Evolutionary conservation across 2,329 filamentous ascomycete species (phyloP), one percentile per base, ranked within the genome.

Genomic region (Zymoseptoria crescenta): DNA sequence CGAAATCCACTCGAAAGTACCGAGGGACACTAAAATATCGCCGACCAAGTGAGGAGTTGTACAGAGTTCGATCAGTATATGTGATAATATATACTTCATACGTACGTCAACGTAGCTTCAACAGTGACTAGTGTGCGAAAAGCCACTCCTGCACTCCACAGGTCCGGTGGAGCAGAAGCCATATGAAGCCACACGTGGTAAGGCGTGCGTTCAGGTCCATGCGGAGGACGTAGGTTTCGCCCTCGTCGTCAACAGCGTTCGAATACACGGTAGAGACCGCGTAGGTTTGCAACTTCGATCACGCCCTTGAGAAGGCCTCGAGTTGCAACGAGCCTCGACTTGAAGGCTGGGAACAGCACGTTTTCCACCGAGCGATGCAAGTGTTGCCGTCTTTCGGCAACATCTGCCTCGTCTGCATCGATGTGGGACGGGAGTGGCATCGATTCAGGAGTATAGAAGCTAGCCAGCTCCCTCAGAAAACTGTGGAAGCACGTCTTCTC

Each of bases 381-480:
- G 48, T 82, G 70, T 77, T 76, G 58, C 52, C 58, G 60, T 54
- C 61, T 57, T 35, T 79, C 77, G 58, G 77, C 80, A n/a, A 83
- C 68, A 56, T 81, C 79, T 0, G 80, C 77, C 8, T 81, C 75
- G 4, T 82, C 63, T 4, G 55, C 55, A 8, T 60, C 59, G 9
- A 63, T 35, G 16, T 30, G 65, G 0, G 41, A 67, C 59, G 56
- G 65, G 27, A 82, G 73, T 0, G 92, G 91, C 24, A 97, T 73
- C 69, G 88, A 83, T 72, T 97, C 94, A 0, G 94, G 94, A 0
- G 90, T 89, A 71, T 97, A 96, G 69, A 96, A 96, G 0, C 84
- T 84, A 0, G 94, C 93, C 10, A 99, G 77, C 74, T 99, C 93
- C 24, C 81, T 81, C n/a, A 97, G 72, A 61, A 99, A 92, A 0